Evolutionary conservation across 768 basidiomycete genomes (phyloP).

Genomic region (Fomitopsis pulvina): DNA sequence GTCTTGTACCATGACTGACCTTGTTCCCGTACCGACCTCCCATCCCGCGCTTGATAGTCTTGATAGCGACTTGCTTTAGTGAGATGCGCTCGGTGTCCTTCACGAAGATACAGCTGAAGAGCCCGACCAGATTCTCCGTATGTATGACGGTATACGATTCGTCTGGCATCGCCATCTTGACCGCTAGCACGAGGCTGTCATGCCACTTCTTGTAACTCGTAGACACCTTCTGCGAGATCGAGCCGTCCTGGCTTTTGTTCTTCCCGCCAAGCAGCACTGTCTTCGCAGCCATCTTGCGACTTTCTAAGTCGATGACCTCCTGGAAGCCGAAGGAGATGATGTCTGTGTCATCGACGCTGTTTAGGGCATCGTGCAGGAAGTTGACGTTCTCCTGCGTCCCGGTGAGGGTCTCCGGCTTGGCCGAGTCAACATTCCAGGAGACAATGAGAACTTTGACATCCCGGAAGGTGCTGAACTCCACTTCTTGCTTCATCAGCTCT

Average conservation of each 20-base stretch:
- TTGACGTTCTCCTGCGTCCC: slow-evolving; percentile 64
- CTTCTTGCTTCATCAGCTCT: slow-evolving; percentile 69
- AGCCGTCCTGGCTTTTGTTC: slow-evolving; percentile 55
- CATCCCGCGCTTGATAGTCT: slow-evolving; percentile 88
- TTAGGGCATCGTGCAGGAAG: slow-evolving; percentile 76
- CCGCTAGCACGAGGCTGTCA: slow-evolving; percentile 66
- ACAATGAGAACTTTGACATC: slow-evolving; percentile 71
- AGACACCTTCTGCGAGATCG: slow-evolving; percentile 78
- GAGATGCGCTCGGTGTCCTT: slow-evolving; percentile 55
- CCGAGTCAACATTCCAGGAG: slow-evolving; percentile 92
- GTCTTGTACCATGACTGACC: slow-evolving; percentile 35
- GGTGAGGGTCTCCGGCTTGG: slow-evolving; percentile 67
- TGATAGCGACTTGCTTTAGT: slow-evolving; percentile 66
- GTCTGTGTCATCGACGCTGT: slow-evolving; percentile 70
- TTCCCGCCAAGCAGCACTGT: slow-evolving; percentile 74
- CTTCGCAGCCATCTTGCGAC: slow-evolving; percentile 87
- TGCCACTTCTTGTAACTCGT: slow-evolving; percentile 86
- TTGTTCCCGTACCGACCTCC: slow-evolving; percentile 94
- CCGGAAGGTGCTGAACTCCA: slow-evolving; percentile 73
- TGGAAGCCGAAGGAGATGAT: slow-evolving; percentile 94
- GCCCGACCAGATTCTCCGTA: slow-evolving; percentile 85
- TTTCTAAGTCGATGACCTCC: slow-evolving; percentile 94
- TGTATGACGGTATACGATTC: slow-evolving; percentile 75
- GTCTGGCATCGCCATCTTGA: slow-evolving; percentile 71
- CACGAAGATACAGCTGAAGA: slow-evolving; percentile 75